Evolutionary conservation across 2,329 filamentous ascomycete genomes (phyloP), one percentile per base, ranked within the genome.

Genomic region (Pezicula rhizophila): DNA sequence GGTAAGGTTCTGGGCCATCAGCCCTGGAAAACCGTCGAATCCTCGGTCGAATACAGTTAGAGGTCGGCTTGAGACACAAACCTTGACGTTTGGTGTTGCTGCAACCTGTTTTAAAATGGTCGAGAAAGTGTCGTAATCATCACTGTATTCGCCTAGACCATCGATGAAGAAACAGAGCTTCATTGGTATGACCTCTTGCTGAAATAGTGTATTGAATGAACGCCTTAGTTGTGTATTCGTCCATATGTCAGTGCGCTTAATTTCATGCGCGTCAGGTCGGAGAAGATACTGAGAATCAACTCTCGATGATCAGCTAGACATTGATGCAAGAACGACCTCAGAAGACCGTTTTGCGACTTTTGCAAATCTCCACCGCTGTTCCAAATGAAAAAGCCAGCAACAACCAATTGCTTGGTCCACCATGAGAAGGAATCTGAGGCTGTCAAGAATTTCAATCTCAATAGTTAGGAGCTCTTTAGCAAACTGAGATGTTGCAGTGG

Each of bases 301-400:
- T 25, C 23, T 1, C 39, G 49, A 1, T 33, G 8, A 4, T 44
- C 1, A 5, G 10, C 23, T 0, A 53, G 44, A n/a, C 40, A 25
- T 18, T 56, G 8, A 14, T 31, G 39, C 1, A 54, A 31, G 4
- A 57, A 14, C 0, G 50, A 33, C 15, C 46, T 50, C 11, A 57
- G 35, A 0, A 56, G 33, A 2, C 53, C 53, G 4, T 2, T 14
- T 23, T 50, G 50, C 0, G 50, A 54, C 35, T 42, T 49, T 14
- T 57, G 50, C 5, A 44, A 33, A 5, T 17, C 2, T 0, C 65
- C 67, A 4, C 68, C 69, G 15, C 65, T 68, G 2, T 65, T 70
- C 72, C 72, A 75, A 48, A 75, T 73, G 52, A 72, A 75, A 57
- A 69, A 75, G 0, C 62, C 66, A 0, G 70, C 68, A 0, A 63